Base-by-base conservation (phyloP, 2,329 filamentous ascomycete species). In the Chalaropsis thielavioides region DNA sequence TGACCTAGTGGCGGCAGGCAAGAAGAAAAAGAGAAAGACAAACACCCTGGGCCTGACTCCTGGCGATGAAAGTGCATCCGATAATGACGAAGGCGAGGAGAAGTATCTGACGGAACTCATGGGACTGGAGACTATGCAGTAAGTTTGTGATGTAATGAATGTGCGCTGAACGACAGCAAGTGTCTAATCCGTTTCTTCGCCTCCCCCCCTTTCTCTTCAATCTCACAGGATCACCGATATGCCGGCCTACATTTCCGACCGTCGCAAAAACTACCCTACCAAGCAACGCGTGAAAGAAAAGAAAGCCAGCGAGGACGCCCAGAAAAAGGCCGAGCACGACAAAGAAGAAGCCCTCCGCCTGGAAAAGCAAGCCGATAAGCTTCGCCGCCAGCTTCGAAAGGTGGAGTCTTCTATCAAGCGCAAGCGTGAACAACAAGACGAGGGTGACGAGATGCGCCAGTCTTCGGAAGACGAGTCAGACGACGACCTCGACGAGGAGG, bases 231-330 rank as follows among this genome's bases (percentile, higher is more conserved):
- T 82, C 17, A 82, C 83, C 66, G 91, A 96, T 71, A 80, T 96
- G 64, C 81, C 84, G 27, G 83, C 84, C 6, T 97, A 90, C 84
- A 83, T 95, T 68, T 84, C 84, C 61, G 90, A 96, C 73, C 84
- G 92, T 67, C 87, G 81, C 72, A 87, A 84, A 69, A 86, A 87
- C 62, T 97, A 83, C 72, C 92, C 92, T 1, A 96, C 92, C 1
- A 83, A 84, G 72, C 83, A 83, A 67, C 85, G 89, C 64, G 77
- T 85, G 68, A 80, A 83, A 67, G 83, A 83, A 68, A 89, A 82
- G 74, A 82, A 83, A 68, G 79, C 80, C 69, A 76, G 75, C 66
- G 74, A 76, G 70, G 71, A 75, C 70, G 73, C 75, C 66, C 73
- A 75, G 49, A 75, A 73, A 54, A 79, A 82, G 65, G 78, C 81